Conservation (phyloP, 306 rosid species). For the Medicago truncatula region MtrunA17r5.0-ANR NC_053042.1:2949501-2950000, state of each 20-base stretch:
- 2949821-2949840: slow-evolving; percentile 54
- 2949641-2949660: neutral
- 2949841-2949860: slow-evolving; percentile 42
- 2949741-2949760: slow-evolving; percentile 39
- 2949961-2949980: neutral
- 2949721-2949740: neutral
- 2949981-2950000: slow-evolving; percentile 50
- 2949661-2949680: neutral
- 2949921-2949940: slow-evolving; percentile 26
- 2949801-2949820: slow-evolving; percentile 61
- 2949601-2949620: no score
- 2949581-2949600: neutral
- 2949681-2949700: slow-evolving; percentile 6
- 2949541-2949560: no score
- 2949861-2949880: slow-evolving; percentile 46
- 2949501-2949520: no score
- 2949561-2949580: no score
- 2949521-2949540: no score
- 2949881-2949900: slow-evolving; percentile 60
- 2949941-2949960: neutral
- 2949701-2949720: neutral
- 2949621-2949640: neutral
- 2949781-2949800: slow-evolving; percentile 42
- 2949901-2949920: slow-evolving; percentile 64
- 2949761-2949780: slow-evolving; percentile 38